Evolutionary conservation across 257 asterid genomes (phyloP).

Genomic region (Vinca minor): DNA sequence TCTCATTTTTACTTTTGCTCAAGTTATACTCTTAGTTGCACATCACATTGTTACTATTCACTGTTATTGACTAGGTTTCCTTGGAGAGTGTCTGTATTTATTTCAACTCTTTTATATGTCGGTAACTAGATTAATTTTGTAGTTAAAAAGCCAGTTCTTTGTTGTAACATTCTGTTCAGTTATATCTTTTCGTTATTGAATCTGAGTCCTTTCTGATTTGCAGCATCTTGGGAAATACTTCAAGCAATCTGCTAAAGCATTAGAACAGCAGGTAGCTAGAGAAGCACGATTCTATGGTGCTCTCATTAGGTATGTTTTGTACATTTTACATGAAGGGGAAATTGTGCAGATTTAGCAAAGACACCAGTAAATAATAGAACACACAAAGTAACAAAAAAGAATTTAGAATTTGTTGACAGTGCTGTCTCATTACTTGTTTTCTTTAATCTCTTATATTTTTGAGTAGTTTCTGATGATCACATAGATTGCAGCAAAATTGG

Average conservation of each 20-base stretch:
- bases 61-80: not conserved
- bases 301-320: conserved; percentile 60
- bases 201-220: conserved; percentile 17
- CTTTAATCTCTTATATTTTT: not conserved
- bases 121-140: not conserved
- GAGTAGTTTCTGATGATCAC: conserved; percentile 23
- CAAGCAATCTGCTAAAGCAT: conserved; percentile 86
- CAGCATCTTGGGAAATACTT: conserved; percentile 93
- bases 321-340: too few species aligned
- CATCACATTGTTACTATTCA: not conserved
- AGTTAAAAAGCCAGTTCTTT: not conserved
- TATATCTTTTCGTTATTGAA: not conserved
- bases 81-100: not conserved
- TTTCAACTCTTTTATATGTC: not conserved
- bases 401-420: not conserved
- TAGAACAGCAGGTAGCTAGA: conserved; percentile 75
- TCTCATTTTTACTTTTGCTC: conserved; percentile 2
- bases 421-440: not conserved
- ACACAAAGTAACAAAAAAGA: too few species aligned
- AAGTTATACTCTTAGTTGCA: not conserved
- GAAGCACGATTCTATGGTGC: conserved; percentile 99
- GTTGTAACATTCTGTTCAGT: not conserved
- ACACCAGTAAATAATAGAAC: too few species aligned
- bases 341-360: too few species aligned
- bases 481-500: conserved; percentile 97